These are phyloP conservation scores for Microbotryomycetes sp. DNA, from an alignment of 1,284 basidiomycete genomes.

Conservation along the genomic window DNA sequence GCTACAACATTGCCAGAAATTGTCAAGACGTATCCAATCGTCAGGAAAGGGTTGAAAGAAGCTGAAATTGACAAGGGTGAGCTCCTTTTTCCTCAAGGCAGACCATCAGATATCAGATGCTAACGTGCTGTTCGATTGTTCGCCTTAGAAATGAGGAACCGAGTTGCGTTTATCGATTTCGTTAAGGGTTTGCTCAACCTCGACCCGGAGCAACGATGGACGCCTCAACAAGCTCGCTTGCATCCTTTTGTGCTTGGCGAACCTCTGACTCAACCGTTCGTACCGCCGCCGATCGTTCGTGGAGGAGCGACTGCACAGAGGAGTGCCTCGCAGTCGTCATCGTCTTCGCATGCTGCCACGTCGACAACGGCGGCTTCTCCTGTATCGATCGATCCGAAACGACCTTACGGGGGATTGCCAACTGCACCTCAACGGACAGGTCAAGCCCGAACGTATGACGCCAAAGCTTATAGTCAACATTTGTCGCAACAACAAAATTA, in stretches of 20 bases:
- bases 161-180: slow-evolving; percentile 95
- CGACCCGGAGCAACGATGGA: slow-evolving; percentile 93
- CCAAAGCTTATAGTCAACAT: slow-evolving; percentile 89
- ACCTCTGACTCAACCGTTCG: slow-evolving; percentile 41
- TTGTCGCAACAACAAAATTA: slow-evolving; percentile 89
- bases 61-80: slow-evolving; percentile 88
- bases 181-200: slow-evolving; percentile 88
- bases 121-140: too few relatives aligned
- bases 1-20: slow-evolving; percentile 90
- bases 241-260: slow-evolving; percentile 99
- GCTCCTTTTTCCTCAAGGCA: slow-evolving; percentile 27
- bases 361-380: slow-evolving; percentile 19
- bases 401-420: slow-evolving; percentile 84
- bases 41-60: slow-evolving; percentile 65
- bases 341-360: slow-evolving; percentile 5
- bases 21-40: slow-evolving; percentile 89
- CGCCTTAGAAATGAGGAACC: slow-evolving; percentile 75
- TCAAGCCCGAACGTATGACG: slow-evolving; percentile 80
- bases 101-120: neutral
- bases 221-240: slow-evolving; percentile 88
- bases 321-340: slow-evolving; percentile 24
- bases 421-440: slow-evolving; percentile 61
- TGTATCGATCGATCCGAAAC: slow-evolving; percentile 57
- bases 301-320: slow-evolving; percentile 21
- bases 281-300: slow-evolving; percentile 34